Base-by-base conservation (phyloP, 2,329 filamentous ascomycete genomes). In the Truncatella angustata region DNA sequence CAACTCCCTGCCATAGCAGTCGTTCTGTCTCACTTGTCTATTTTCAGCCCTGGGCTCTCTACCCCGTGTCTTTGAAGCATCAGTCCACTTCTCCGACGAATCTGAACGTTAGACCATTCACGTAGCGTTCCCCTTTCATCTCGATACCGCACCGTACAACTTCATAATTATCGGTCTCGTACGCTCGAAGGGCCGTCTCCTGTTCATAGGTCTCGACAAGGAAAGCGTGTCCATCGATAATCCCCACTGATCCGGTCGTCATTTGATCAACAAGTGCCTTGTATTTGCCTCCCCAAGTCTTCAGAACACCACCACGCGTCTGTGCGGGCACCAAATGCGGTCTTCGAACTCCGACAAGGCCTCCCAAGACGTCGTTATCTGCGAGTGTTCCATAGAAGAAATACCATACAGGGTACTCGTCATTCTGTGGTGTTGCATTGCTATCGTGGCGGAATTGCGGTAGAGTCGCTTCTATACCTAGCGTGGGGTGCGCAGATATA, bases 331-430 rank as follows among this genome's bases (percentile, higher is more conserved):
- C 21, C 16, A 40, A 18, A 3, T 11, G 39, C 39, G 18, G 21
- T 12, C 24, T 12, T 21, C 24, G 16, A 21, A 11, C 45, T 35
- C 57, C 56, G 10, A 73, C 55, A 1, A 73, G 63, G 14, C 63
- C 58, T 7, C 49, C 50, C 2, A 75, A 63, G 4, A 70, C 52
- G 0, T 48, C 51, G 0, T 62, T 47, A 9, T 71, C 60, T 1
- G 60, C 65, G 2, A 74, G 60, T 1, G 66, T 73, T 11, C 71
- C 69, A 54, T 75, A 74, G 54, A 74, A 73, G 58, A 74, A 75
- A 54, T 74, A 74, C 64, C 66, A 72, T 0, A 76, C 68, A 0
- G 62, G 64, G 36, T 55, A 60, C 39, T 61, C 18, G 20, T 26
- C 20, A 21, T 42, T 24, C 2, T 0, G 21, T 12, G 39, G 39